Conservation (phyloP, 129 eudicot genomes). For the Erigeron canadensis region DNA sequence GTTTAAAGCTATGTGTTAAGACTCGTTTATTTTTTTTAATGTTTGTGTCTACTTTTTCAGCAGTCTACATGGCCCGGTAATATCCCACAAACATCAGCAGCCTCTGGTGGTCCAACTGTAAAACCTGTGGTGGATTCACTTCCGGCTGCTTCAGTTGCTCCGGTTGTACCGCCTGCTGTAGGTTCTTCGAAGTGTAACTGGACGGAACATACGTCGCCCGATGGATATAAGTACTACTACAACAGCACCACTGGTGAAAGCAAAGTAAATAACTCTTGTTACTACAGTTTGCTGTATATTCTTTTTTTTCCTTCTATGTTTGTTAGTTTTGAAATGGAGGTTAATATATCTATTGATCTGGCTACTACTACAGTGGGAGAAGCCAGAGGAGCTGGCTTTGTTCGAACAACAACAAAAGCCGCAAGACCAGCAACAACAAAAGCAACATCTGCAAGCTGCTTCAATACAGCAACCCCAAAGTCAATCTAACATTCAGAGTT, state of each 20-base stretch:
- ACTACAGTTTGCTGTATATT: neutral
- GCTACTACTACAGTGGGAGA: slow-evolving; percentile 69
- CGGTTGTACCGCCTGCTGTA: neutral
- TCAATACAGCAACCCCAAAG: slow-evolving; percentile 57
- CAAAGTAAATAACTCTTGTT: slow-evolving; percentile 49
- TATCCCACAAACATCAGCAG: slow-evolving; percentile 42
- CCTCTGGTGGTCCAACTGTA: slow-evolving; percentile 32
- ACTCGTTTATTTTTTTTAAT: neutral
- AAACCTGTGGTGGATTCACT: slow-evolving; percentile 41
- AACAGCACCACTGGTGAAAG: slow-evolving; percentile 88
- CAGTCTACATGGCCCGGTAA: slow-evolving; percentile 65
- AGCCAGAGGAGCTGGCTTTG: slow-evolving; percentile 78
- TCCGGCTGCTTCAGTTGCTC: slow-evolving; percentile 20
- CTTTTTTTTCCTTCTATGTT: neutral
- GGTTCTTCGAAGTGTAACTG: slow-evolving; percentile 10
- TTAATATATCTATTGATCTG: slow-evolving; percentile 3
- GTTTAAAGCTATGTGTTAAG: slow-evolving; percentile 10
- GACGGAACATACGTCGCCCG: slow-evolving; percentile 58
- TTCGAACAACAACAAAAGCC: slow-evolving; percentile 60
- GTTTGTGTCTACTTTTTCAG: slow-evolving; percentile 9
- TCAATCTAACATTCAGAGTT: slow-evolving; percentile 48
- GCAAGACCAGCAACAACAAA: slow-evolving; percentile 52
- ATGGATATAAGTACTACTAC: slow-evolving; percentile 90
- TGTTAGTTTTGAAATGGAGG: neutral
- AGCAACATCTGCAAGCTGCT: slow-evolving; percentile 41